Conservation (phyloP, 257 asterid species). For the Ilex aquifolium region DNA sequence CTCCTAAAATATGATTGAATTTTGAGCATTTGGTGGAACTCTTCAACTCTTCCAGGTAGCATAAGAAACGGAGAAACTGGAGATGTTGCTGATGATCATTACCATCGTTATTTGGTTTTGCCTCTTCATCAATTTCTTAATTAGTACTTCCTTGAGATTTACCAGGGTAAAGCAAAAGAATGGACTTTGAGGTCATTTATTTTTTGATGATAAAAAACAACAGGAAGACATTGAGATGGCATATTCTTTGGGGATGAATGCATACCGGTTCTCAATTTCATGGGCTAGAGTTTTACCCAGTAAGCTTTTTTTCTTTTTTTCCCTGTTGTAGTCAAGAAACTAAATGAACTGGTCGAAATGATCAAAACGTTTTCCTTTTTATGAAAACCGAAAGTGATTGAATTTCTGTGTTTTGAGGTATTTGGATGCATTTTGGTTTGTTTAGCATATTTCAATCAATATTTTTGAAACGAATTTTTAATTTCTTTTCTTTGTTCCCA, state of each 20-base stretch:
- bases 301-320: not conserved
- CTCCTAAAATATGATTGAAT: not conserved
- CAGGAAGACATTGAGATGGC: constrained; percentile 9
- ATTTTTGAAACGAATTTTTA: too few relatives aligned
- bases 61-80: not conserved
- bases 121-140: not conserved
- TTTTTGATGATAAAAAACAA: too few relatives aligned
- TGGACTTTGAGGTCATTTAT: not conserved
- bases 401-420: too few relatives aligned
- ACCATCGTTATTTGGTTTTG: not conserved
- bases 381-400: too few relatives aligned
- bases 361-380: too few relatives aligned
- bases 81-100: not conserved
- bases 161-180: not conserved
- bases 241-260: constrained; percentile 11
- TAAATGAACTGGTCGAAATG: too few relatives aligned
- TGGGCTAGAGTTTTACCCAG: constrained; percentile 13
- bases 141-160: not conserved
- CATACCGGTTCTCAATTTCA: constrained; percentile 18
- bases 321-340: too few relatives aligned
- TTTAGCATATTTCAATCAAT: too few relatives aligned
- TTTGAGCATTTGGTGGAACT: not conserved
- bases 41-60: not conserved
- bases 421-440: too few relatives aligned
- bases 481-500: too few relatives aligned